Evolutionary conservation across 2,329 filamentous ascomycete genomes (phyloP), one percentile per base, ranked within the genome.

Genomic region (Alternaria rosae): DNA sequence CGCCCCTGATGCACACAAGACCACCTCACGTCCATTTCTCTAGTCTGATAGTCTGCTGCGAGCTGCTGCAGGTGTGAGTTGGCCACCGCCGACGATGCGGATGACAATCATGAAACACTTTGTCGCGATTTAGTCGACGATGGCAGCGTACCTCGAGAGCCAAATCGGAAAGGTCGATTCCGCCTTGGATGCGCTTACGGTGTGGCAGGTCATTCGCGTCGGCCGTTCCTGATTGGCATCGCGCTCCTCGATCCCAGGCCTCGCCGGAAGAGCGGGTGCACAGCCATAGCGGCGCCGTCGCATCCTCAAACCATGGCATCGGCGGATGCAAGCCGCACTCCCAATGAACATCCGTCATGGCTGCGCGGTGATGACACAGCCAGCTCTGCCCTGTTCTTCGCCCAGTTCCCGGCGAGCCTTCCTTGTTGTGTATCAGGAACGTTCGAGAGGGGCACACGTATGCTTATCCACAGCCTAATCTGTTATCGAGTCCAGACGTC

Each of bases 221-320:
- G 55, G 54, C 20, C 54, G 63, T 68, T 45, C 69, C 71, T 73
- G 70, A 70, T 73, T 73, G 69, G 72, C 70, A 74, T 71, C 61
- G 65, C 67, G 58, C 59, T 59, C 30, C 59, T 68, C 62, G 52
- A 58, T 66, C 62, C 62, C 64, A 68, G 61, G 64, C 58, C 62
- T 68, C 53, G 64, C 67, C 75, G 76, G 76, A 70, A 77, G 70
- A 42, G 75, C 75, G 76, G 75, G 72, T 72, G 70, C 70, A 65
- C 56, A 61, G 67, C 67, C 65, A 71, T 70, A 68, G 72, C 72
- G 67, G 71, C 73, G 68, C 73, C 73, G 69, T 71, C 67, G 65
- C 64, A 57, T 58, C 59, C 63, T 64, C 48, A 57, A 57, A 64
- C 65, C 66, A 59, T 73, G 69, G 69, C 73, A 72, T 72, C 70